Conservation (phyloP, 495 filamentous ascomycete genomes). For the Copromyces sp. region DNA sequence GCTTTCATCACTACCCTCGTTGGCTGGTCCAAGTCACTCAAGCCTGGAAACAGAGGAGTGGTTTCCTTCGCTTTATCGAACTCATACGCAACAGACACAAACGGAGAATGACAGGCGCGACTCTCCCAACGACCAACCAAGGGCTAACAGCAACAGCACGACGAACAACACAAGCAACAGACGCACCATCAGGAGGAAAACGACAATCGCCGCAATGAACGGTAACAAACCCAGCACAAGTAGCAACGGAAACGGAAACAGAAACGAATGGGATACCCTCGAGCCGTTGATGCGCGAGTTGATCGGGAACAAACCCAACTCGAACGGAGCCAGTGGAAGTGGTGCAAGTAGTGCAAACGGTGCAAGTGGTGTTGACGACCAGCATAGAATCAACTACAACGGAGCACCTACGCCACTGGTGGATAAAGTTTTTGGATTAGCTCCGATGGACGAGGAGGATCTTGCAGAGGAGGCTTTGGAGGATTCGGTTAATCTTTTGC, state of each 20-base stretch:
- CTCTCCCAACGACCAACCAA: neutral
- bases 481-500: neutral
- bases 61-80: neutral
- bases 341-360: neutral
- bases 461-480: neutral
- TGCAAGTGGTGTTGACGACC: neutral
- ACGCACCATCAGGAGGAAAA: neutral
- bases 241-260: neutral
- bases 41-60: neutral
- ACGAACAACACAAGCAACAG: neutral
- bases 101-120: neutral
- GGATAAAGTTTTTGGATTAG: neutral
- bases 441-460: neutral
- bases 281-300: constrained; percentile 16
- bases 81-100: neutral
- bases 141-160: neutral
- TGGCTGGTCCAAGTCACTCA: neutral
- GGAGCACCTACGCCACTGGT: neutral
- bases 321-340: neutral
- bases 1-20: neutral
- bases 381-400: neutral
- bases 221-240: neutral
- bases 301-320: neutral
- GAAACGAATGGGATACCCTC: constrained; percentile 5
- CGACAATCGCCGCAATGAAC: neutral